Conservation (phyloP, 331 rosid species). For the Quercus phellos region DNA sequence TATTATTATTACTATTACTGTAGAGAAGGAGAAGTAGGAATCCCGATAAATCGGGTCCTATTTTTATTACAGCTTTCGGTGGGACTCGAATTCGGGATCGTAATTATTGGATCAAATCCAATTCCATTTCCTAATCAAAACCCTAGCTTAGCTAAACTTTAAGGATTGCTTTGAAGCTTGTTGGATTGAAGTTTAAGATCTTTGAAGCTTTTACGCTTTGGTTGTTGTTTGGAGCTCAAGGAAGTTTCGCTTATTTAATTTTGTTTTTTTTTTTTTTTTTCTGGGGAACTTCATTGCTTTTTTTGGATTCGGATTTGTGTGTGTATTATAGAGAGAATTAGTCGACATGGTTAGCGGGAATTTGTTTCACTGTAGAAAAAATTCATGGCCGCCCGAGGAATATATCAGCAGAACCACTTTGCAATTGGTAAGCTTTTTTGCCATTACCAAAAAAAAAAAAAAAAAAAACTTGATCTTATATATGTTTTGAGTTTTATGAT, state of each 20-base stretch:
- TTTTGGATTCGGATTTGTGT: background rate
- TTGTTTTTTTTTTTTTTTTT: no score
- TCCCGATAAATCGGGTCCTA: background rate
- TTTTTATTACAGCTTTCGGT: background rate
- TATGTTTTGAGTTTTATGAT: background rate
- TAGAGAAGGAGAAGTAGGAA: background rate
- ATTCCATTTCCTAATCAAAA: no score
- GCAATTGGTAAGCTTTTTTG: slow-evolving; percentile 50
- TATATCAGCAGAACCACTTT: slow-evolving; percentile 68
- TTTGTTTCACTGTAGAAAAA: slow-evolving; percentile 74
- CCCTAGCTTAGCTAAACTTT: no score
- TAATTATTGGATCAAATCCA: background rate
- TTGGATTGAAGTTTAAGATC: background rate
- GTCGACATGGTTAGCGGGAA: slow-evolving; percentile 60
- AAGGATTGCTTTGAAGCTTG: background rate
- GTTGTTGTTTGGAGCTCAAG: slow-evolving; percentile 24
- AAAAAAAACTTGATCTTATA: background rate
- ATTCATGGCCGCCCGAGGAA: slow-evolving; percentile 96
- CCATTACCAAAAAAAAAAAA: no score
- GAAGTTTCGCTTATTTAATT: background rate
- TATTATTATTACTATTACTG: no score
- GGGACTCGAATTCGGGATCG: background rate
- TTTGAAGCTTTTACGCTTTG: slow-evolving; percentile 1
- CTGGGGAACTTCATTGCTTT: background rate
- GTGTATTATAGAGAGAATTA: background rate